phyloP scores from a whole-genome alignment of 768 basidiomycete genomes.

The Mycena amicta region DNA sequence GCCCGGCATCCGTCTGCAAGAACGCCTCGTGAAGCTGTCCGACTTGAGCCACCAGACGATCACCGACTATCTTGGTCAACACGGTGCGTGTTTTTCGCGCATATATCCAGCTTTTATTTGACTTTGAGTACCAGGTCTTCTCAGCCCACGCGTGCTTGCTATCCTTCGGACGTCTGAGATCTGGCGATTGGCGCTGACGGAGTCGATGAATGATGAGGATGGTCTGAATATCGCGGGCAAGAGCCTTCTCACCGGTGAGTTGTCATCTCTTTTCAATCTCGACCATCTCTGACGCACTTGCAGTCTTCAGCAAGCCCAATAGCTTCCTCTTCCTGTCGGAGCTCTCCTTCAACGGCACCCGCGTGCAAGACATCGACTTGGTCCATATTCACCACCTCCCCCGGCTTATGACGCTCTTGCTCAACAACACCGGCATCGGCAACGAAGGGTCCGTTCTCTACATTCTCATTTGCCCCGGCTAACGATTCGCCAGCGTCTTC shows the following conservation, averaged over 20 bases:
- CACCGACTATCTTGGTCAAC: conserved; percentile 31
- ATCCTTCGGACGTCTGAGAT: conserved; percentile 51
- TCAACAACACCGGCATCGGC: conserved; percentile 57
- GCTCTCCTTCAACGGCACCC: conserved; percentile 51
- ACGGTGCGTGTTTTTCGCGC: conserved; percentile 21
- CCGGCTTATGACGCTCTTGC: conserved; percentile 44
- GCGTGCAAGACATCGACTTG: conserved; percentile 51
- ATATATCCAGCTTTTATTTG: neutral
- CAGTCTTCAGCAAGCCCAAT: conserved; percentile 54
- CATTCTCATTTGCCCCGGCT: conserved; percentile 5
- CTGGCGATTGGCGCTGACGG: conserved; percentile 44
- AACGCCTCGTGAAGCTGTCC: conserved; percentile 37
- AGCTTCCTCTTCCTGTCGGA: conserved; percentile 53
- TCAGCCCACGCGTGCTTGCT: conserved; percentile 47
- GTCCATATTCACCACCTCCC: conserved; percentile 57
- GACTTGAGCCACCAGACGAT: conserved; percentile 45
- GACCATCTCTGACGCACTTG: conserved; percentile 4
- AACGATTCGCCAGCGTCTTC: conserved; percentile 48
- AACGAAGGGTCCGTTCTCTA: conserved; percentile 57
- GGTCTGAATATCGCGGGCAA: conserved; percentile 51
- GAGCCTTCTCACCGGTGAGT: conserved; percentile 47
- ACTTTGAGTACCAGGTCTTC: conserved; percentile 40
- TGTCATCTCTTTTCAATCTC: conserved; percentile 1
- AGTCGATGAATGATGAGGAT: conserved; percentile 49
- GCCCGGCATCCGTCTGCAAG: conserved; percentile 51